Conservation (phyloP, 2,329 filamentous ascomycete genomes). For the Aureobasidium subglaciale region DNA sequence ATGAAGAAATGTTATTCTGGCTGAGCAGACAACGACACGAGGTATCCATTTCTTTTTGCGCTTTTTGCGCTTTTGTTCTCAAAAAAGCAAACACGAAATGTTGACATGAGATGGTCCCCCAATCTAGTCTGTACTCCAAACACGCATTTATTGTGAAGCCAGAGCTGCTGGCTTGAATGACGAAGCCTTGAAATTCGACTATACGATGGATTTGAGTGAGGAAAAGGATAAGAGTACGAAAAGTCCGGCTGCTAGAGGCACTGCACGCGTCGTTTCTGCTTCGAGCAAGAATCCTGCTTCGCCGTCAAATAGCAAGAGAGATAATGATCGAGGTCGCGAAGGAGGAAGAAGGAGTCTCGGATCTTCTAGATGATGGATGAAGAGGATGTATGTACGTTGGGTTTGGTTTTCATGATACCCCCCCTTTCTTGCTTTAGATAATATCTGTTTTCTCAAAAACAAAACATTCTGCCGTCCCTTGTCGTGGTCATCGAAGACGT, state of each 20-base stretch:
- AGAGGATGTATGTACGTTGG: neutral
- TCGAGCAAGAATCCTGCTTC: neutral
- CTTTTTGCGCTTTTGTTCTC: too few relatives aligned
- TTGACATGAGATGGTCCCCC: neutral
- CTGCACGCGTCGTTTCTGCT: neutral
- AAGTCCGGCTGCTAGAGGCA: neutral
- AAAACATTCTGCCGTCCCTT: neutral
- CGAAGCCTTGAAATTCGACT: neutral
- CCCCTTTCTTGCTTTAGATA: neutral
- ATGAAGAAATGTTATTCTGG: neutral
- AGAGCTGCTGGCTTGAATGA: neutral
- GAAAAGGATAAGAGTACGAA: neutral
- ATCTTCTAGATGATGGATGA: neutral
- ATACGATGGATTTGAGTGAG: conserved; percentile 1
- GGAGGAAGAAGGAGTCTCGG: conserved; percentile 3
- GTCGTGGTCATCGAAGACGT: conserved; percentile 1
- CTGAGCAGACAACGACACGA: conserved; percentile 4
- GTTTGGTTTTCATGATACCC: neutral
- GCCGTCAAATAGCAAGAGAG: neutral
- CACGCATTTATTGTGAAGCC: neutral
- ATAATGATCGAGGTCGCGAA: neutral
- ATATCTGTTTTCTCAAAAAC: neutral
- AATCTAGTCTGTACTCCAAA: conserved; percentile 5
- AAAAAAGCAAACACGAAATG: neutral
- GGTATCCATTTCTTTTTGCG: neutral